Conservation (phyloP, 2,329 filamentous ascomycete genomes). For the Ampelomyces quisqualis region DNA sequence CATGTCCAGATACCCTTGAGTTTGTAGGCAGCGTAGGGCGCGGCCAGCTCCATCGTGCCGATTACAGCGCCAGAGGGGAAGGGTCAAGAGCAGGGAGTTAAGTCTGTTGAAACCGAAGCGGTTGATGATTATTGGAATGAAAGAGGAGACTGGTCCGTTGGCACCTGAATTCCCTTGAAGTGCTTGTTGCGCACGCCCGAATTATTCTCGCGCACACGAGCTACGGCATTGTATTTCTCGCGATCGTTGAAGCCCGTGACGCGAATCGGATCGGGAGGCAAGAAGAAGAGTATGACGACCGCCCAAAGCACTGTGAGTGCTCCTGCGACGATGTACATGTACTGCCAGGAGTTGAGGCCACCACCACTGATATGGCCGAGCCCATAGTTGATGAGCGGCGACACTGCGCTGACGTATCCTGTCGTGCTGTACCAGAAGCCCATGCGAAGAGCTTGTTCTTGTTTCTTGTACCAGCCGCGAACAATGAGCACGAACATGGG, state of each 20-base stretch:
- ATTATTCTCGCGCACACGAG: constrained; percentile 71
- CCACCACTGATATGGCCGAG: constrained; percentile 34
- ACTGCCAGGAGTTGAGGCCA: constrained; percentile 27
- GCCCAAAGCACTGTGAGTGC: constrained; percentile 30
- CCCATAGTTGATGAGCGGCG: constrained; percentile 35
- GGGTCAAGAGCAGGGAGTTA: constrained; percentile 29
- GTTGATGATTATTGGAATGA: constrained; percentile 36
- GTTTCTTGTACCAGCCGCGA: constrained; percentile 56
- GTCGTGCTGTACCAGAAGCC: constrained; percentile 65
- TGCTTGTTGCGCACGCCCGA: constrained; percentile 70
- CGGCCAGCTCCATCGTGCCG: constrained; percentile 27
- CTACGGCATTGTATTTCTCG: constrained; percentile 56
- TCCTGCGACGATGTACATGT: constrained; percentile 38
- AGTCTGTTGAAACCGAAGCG: constrained; percentile 31
- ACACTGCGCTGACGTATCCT: constrained; percentile 35
- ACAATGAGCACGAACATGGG: constrained; percentile 59
- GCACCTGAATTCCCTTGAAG: constrained; percentile 65
- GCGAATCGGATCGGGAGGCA: constrained; percentile 48
- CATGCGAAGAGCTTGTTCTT: constrained; percentile 63
- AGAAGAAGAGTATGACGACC: constrained; percentile 39
- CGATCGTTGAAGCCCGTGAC: constrained; percentile 39
- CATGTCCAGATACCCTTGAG: constrained; percentile 30
- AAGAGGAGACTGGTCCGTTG: constrained; percentile 32
- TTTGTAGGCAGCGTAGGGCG: constrained; percentile 28
- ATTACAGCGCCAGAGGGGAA: constrained; percentile 28